A percentile compares a stretch with the other conserved stretches of the same genome.
These are phyloP conservation scores for Boletus rubroflammeus DNA, from an alignment of 768 basidiomycete species.

Conservation along the genomic window DNA sequence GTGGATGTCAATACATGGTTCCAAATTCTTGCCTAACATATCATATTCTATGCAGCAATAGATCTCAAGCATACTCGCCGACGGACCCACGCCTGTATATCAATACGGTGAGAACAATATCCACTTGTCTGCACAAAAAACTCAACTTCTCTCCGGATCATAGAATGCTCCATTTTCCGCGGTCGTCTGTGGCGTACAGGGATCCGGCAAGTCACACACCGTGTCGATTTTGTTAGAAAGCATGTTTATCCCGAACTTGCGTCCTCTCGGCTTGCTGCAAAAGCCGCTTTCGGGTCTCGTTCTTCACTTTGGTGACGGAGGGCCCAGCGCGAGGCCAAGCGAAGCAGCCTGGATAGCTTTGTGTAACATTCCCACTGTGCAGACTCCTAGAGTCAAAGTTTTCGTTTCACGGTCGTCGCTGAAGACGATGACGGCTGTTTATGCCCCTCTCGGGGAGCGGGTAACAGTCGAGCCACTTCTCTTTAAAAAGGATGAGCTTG, in stretches of 20 bases:
- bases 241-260: slow-evolving; percentile 57
- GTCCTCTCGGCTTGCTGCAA: slow-evolving; percentile 46
- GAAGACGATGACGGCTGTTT: slow-evolving; percentile 56
- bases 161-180: slow-evolving; percentile 76
- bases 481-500: slow-evolving; percentile 58
- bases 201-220: slow-evolving; percentile 73
- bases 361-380: slow-evolving; percentile 32
- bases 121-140: background rate
- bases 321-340: slow-evolving; percentile 50
- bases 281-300: slow-evolving; percentile 61
- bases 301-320: slow-evolving; percentile 69
- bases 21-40: background rate
- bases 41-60: slow-evolving; percentile 29
- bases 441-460: slow-evolving; percentile 46
- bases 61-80: slow-evolving; percentile 27
- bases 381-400: slow-evolving; percentile 38
- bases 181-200: slow-evolving; percentile 74
- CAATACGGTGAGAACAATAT: slow-evolving; percentile 50
- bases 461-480: slow-evolving; percentile 53
- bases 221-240: slow-evolving; percentile 66
- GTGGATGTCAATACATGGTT: slow-evolving; percentile 36
- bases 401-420: slow-evolving; percentile 62
- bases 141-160: background rate
- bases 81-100: slow-evolving; percentile 57
- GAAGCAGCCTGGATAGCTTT: slow-evolving; percentile 63